Conservation (phyloP, 257 asterid species). For the Striga asiatica region DNA sequence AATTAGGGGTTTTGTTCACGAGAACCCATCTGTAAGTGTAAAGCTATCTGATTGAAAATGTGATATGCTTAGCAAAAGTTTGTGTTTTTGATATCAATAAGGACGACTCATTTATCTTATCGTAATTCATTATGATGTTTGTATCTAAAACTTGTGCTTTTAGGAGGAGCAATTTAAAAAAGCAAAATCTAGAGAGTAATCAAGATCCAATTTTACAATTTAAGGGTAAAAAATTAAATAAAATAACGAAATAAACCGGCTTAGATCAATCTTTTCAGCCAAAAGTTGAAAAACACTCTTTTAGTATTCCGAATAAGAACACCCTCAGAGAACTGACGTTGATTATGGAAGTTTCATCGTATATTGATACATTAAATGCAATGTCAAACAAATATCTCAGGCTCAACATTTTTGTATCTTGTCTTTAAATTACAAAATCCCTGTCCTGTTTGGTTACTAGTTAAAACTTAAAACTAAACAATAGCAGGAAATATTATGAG, state of each 20-base stretch:
- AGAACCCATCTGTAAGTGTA: not conserved
- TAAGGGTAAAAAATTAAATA: too few relatives aligned
- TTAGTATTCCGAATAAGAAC: too few relatives aligned
- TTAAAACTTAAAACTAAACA: not conserved
- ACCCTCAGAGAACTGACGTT: not conserved
- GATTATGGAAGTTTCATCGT: not conserved
- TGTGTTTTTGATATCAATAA: too few relatives aligned
- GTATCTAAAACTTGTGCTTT: too few relatives aligned
- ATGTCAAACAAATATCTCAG: not conserved
- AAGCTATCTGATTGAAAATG: not conserved
- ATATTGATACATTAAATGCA: not conserved
- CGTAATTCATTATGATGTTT: too few relatives aligned
- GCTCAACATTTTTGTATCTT: not conserved
- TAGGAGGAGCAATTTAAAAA: too few relatives aligned
- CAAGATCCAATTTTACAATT: not conserved
- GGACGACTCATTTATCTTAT: too few relatives aligned
- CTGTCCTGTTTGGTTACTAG: not conserved
- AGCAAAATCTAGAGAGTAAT: too few relatives aligned
- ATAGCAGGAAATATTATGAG: not conserved
- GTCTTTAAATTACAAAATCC: not conserved
- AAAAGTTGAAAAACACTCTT: too few relatives aligned
- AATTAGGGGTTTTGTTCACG: not conserved
- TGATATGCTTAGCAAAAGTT: not conserved
- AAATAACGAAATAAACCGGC: too few relatives aligned
- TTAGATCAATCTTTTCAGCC: too few relatives aligned